Conservation (phyloP, 2,329 filamentous ascomycete genomes). For the Apiospora sp. region DNA sequence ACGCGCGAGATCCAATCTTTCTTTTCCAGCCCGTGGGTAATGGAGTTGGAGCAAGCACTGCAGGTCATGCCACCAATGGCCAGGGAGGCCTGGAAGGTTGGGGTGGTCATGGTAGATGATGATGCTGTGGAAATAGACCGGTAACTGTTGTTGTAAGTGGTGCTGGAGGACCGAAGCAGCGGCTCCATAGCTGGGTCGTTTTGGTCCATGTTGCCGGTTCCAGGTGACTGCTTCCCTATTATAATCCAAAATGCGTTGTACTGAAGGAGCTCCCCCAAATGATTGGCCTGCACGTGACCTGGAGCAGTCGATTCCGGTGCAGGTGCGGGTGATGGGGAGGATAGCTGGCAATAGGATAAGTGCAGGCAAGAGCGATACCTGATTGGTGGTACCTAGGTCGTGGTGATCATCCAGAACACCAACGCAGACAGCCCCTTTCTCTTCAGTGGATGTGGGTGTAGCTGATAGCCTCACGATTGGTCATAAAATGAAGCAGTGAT, state of each 20-base stretch:
- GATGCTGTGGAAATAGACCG: background rate
- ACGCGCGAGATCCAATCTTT: constrained; percentile 65
- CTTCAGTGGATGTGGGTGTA: background rate
- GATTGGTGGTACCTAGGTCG: background rate
- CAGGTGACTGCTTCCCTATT: background rate
- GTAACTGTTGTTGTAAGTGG: background rate
- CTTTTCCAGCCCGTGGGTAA: constrained; percentile 66
- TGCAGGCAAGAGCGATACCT: no score
- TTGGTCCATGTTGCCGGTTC: background rate
- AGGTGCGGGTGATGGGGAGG: background rate
- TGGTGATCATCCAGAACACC: background rate
- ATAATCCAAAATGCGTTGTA: background rate
- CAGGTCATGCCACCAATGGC: constrained; percentile 79
- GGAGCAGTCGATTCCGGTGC: no score
- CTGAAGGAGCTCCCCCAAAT: background rate
- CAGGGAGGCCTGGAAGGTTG: constrained; percentile 44
- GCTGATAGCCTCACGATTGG: background rate
- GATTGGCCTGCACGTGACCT: no score
- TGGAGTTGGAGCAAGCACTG: constrained; percentile 70
- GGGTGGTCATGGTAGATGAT: background rate
- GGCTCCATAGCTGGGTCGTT: constrained; percentile 8
- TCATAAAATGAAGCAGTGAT: background rate
- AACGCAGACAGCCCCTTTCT: background rate
- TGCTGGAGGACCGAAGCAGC: background rate
- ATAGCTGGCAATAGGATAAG: background rate